phyloP scores from a whole-genome alignment of 2,329 filamentous ascomycete genomes.

The Colletotrichum salicis region DNA sequence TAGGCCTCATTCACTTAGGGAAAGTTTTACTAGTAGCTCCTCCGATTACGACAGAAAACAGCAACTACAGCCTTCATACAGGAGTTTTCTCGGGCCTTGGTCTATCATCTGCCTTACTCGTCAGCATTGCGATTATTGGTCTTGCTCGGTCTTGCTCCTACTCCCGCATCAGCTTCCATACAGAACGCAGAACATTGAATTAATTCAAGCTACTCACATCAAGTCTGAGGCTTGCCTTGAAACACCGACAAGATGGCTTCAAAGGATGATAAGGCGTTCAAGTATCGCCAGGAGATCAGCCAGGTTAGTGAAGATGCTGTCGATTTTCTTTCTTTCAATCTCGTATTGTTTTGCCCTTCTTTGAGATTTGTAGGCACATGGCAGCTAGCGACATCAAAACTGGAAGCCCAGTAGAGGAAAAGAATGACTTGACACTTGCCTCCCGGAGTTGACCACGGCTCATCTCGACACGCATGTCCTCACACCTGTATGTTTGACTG shows the following conservation, averaged over 20 bases:
- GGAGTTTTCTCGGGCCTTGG: neutral
- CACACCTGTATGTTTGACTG: neutral
- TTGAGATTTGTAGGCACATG: neutral
- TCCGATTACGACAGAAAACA: neutral
- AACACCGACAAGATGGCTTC: conserved; percentile 46
- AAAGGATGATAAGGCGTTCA: conserved; percentile 73
- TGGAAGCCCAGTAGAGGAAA: neutral
- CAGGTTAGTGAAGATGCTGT: conserved; percentile 71
- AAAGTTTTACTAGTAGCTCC: neutral
- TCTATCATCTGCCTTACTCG: neutral
- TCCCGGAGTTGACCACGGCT: neutral
- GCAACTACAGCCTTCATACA: neutral
- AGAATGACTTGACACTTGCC: neutral
- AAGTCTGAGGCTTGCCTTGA: neutral
- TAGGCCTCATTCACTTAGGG: neutral
- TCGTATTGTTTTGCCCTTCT: neutral
- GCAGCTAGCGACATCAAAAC: neutral
- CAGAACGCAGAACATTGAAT: neutral
- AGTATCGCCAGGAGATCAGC: conserved; percentile 98
- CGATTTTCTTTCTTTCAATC: neutral
- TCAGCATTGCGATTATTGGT: neutral
- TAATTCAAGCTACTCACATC: neutral
- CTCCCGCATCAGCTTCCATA: neutral
- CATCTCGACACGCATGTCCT: neutral
- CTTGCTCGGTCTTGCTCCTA: neutral